phyloP scores from a whole-genome alignment of 1,284 basidiomycete genomes.

The Erythrobasidium hasegawianum region DNA sequence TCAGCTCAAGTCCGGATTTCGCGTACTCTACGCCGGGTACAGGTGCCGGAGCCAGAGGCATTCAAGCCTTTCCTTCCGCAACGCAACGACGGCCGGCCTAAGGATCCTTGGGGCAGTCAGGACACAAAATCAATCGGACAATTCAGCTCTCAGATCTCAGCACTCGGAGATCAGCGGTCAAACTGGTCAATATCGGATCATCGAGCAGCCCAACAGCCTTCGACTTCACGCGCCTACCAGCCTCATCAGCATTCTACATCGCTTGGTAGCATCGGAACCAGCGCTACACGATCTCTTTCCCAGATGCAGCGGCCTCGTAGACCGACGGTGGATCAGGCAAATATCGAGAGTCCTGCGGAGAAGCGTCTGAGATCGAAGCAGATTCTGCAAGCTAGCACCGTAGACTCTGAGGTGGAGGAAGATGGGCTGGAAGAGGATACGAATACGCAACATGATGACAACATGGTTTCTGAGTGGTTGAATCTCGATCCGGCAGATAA shows the following conservation, averaged over 20 bases:
- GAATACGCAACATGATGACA: no score
- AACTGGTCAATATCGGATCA: no score
- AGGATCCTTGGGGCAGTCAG: not conserved
- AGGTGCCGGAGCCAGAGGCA: conserved; percentile 12
- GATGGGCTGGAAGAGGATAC: not conserved
- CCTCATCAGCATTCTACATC: not conserved
- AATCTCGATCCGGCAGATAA: no score
- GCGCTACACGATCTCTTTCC: no score
- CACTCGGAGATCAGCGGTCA: conserved; percentile 3
- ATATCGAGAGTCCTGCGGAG: not conserved
- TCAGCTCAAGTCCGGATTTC: conserved; percentile 1
- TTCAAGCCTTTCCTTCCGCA: conserved; percentile 10
- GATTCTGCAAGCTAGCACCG: not conserved
- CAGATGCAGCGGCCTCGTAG: not conserved
- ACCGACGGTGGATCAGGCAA: not conserved
- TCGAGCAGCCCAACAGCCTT: no score
- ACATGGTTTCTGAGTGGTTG: no score
- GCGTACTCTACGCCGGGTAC: conserved; percentile 6
- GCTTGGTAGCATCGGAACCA: no score
- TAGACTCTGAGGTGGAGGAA: not conserved
- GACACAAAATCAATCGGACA: conserved; percentile 17
- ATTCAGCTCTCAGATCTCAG: conserved; percentile 21
- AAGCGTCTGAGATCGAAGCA: not conserved
- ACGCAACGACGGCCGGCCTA: not conserved
- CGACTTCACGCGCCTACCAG: no score